phyloP scores from a whole-genome alignment of 176 grass and related monocot genomes.

The Dactylis glomerata region DNA sequence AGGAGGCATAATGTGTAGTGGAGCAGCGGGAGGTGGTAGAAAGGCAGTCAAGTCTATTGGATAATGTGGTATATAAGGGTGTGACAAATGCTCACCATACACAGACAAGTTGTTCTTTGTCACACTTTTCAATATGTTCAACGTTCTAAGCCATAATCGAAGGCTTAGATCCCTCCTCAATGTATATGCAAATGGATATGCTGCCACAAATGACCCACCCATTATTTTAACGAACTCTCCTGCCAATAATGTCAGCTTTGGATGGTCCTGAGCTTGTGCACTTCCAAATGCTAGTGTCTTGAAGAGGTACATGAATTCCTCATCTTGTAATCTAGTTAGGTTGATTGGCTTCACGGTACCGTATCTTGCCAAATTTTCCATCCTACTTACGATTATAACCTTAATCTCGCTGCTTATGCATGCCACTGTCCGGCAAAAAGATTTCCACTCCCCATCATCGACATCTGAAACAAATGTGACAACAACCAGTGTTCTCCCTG shows the following conservation, averaged over 20 bases:
- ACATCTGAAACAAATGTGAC: background rate
- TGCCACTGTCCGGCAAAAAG: background rate
- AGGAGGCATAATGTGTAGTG: background rate
- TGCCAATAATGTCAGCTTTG: background rate
- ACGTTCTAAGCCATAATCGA: background rate
- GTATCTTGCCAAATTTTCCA: background rate
- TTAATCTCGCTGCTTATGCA: background rate
- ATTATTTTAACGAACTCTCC: background rate
- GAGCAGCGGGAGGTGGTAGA: background rate
- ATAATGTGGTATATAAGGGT: background rate
- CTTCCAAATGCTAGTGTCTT: slow-evolving; percentile 14
- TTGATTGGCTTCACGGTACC: background rate
- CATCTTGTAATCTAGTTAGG: background rate
- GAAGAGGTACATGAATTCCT: background rate
- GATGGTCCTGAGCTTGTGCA: background rate
- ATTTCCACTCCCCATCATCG: background rate
- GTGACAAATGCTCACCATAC: background rate
- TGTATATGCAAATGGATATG: background rate
- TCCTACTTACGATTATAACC: slow-evolving; percentile 2
- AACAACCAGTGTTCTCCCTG: background rate
- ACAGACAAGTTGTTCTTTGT: background rate
- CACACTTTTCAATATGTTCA: background rate
- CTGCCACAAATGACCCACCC: background rate
- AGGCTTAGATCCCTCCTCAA: background rate
- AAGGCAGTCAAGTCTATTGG: background rate